Percentiles rank a stretch among this genome's conserved stretches.
Conservation (phyloP, 2,329 filamentous ascomycete species). For the Myriosclerotinia curreyana region DNA sequence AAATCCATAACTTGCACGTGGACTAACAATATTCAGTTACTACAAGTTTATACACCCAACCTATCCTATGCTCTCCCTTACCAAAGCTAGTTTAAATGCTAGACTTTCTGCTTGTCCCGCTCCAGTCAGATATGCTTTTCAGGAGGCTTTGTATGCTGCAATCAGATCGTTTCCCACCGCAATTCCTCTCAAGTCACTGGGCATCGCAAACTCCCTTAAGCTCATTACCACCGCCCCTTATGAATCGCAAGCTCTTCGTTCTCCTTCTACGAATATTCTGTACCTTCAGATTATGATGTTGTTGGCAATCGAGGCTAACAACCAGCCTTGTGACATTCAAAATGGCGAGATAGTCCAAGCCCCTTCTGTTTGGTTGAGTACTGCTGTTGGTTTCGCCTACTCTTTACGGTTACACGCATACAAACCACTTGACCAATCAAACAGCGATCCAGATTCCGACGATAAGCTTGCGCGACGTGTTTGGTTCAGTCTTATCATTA, state of each 20-base stretch:
- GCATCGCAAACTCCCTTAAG: conserved; percentile 44
- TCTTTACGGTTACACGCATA: conserved; percentile 58
- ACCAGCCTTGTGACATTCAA: conserved; percentile 41
- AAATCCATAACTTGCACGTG: background rate
- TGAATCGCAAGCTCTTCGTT: conserved; percentile 44
- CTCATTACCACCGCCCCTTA: conserved; percentile 46
- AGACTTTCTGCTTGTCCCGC: conserved; percentile 55
- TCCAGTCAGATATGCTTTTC: conserved; percentile 60
- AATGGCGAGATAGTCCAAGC: conserved; percentile 45
- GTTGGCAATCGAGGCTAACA: conserved; percentile 63
- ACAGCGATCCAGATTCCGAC: conserved; percentile 56
- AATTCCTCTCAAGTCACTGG: conserved; percentile 37
- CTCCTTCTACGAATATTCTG: conserved; percentile 47
- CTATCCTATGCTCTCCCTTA: conserved; percentile 62
- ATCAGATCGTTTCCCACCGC: conserved; percentile 52
- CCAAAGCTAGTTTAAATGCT: conserved; percentile 53
- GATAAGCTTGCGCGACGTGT: conserved; percentile 60
- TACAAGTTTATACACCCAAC: conserved; percentile 62
- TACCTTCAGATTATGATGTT: conserved; percentile 66
- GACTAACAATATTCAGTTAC: conserved; percentile 50
- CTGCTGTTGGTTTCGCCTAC: conserved; percentile 64
- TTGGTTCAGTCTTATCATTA: conserved; percentile 70
- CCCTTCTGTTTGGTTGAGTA: conserved; percentile 56
- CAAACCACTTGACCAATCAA: conserved; percentile 43
- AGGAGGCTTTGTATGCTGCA: conserved; percentile 58